Evolutionary conservation across 1,139 yeast species (phyloP), one percentile per base, ranked within the genome.

Genomic region (Candida anutae): DNA sequence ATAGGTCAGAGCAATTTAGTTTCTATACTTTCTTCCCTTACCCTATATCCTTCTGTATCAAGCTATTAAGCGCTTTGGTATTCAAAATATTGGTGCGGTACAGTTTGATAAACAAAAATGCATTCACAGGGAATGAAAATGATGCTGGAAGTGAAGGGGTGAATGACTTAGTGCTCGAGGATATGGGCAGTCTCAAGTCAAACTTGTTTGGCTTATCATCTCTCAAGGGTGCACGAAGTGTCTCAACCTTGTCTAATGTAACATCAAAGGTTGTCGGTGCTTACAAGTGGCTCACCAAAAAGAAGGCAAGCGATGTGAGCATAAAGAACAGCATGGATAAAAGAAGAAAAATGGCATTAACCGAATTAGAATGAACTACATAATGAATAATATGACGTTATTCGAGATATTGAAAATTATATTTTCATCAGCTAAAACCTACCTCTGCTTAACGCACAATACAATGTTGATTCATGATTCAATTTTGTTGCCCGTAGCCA

Each of bases 11-110:
- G 11, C 67, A 58, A 35, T 65, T 66, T 40, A 47, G 70, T 15
- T 40, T 66, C 13, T 39, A 53, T 27, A 62, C 71, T 3, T 64
- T 65, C 42, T 64, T 65, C 48, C 73, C 72, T 2, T 46, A 46
- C 15, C 72, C 72, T 1, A 17, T 65, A 5, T 58, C 68, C 5
- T 21, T 45, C 5, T 5, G 57, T 0, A 52, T 62, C 1, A 45
- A 46, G 29, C 12, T 46, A 1, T 6, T 50, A 0, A 29, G 56
- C 1, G 35, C 37, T 21, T 24, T 37, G 9, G 32, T 42, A 2
- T 61, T 48, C 37, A 41, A 36, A 16, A 21, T 38, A 1, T 28
- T 48, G 17, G 51, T 47, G 3, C 43, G 40, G 21, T 40, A 49
- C 28, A 39, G 48, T n/a, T 17, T 60, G 3, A 16, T 64, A 13